Base-by-base conservation (phyloP, 2,329 filamentous ascomycete genomes). In the Salinomyces thailandicus region DNA sequence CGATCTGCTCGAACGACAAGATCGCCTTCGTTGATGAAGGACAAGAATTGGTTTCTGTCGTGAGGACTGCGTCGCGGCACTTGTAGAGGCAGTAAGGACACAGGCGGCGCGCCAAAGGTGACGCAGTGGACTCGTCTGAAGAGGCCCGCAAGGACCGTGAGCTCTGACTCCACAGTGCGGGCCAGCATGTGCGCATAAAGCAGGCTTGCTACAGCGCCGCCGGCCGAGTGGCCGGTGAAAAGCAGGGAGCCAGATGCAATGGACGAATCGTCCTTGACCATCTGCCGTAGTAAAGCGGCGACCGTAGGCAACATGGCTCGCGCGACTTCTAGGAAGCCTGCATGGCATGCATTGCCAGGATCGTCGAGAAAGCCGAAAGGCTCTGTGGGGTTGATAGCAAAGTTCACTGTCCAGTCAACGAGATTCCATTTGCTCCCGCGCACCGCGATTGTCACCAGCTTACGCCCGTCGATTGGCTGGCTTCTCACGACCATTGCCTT, bases 401-500 rank as follows among this genome's bases (percentile, higher is more conserved):
- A 70, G 56, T 93, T 93, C 31, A 91, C 81, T 2, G 81, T 73
- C 85, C 85, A 93, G 61, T 93, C 85, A 64, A 82, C 77, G 48
- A 91, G 82, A 5, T 75, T 81, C 43, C 41, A 47, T 16, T 84
- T 76, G 1, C 79, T 85, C 14, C 85, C 85, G 14, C 85, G 75
- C 43, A 93, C 83, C 11, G 85, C 84, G 51, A 93, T 83, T 8
- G 93, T 80, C 37, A 93, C 79, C 13, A 79, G 79, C 53, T 83
- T 76, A 63, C 79, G 77, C 50, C 84, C 70, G 51, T 91, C 84
- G 54, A 86, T 75, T 1, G 83, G 76, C 0, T 87, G 71, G 0
- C 80, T 85, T 53, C 87, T 89, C 54, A 93, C 78, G 12, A 83
- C 77, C 79, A 89, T 89, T 16, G 85, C 81, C 55, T 87, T 89